phyloP scores from a whole-genome alignment of 768 basidiomycete genomes.

The Coprinopsis strossmayeri region DNA sequence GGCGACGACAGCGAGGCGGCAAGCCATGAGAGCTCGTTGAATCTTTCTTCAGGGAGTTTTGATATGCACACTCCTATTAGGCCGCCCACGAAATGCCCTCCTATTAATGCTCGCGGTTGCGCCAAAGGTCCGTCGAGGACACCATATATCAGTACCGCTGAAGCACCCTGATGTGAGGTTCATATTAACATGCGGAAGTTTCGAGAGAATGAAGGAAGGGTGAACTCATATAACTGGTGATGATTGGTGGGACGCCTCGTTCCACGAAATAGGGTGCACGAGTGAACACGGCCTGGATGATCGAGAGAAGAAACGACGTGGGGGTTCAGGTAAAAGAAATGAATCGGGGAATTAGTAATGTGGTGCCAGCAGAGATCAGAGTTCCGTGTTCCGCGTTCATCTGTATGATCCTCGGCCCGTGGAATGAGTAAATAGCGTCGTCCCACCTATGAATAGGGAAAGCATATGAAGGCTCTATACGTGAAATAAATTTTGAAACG shows the following conservation, averaged over 20 bases:
- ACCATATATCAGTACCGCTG: conserved; percentile 49
- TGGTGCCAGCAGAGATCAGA: too few relatives aligned
- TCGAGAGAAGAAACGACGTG: too few relatives aligned
- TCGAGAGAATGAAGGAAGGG: not conserved
- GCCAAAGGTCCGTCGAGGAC: conserved; percentile 47
- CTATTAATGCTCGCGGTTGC: conserved; percentile 44
- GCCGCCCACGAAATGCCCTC: conserved; percentile 46
- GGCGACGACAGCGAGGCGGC: conserved; percentile 39
- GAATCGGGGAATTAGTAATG: too few relatives aligned
- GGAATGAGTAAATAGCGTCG: too few relatives aligned
- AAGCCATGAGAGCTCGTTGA: conserved; percentile 40
- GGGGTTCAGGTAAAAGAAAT: too few relatives aligned
- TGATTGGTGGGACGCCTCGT: conserved; percentile 36
- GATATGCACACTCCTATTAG: conserved; percentile 43
- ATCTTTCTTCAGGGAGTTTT: conserved; percentile 38
- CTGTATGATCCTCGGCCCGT: too few relatives aligned
- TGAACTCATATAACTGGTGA: conserved; percentile 41
- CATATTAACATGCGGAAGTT: not conserved
- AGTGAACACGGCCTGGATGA: conserved; percentile 44
- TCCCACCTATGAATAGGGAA: too few relatives aligned
- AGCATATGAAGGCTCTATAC: too few relatives aligned
- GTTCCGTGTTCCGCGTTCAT: too few relatives aligned
- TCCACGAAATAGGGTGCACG: conserved; percentile 41
- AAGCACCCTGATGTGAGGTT: conserved; percentile 35
- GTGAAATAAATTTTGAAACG: too few relatives aligned